Evolutionary conservation across 192 early-diverging fungal species (phyloP).

Genomic region (Coemansia sp.): DNA sequence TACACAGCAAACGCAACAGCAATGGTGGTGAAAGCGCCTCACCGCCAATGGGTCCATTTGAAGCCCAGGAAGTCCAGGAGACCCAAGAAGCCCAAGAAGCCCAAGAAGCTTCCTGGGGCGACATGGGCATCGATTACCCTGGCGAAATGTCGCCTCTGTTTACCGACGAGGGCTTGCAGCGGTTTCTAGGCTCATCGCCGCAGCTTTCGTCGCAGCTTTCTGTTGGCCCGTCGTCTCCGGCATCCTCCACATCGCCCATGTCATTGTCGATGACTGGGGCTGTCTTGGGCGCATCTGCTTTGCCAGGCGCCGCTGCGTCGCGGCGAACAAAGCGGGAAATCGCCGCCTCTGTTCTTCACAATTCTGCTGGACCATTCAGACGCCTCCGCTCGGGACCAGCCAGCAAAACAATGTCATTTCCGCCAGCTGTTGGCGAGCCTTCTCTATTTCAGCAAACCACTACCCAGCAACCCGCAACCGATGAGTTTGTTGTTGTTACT

Average conservation of each 20-base stretch:
- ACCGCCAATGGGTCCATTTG: slow-evolving; percentile 32
- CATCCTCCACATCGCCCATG: slow-evolving; percentile 7
- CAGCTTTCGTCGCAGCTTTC: slow-evolving; percentile 15
- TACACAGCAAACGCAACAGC: slow-evolving; percentile 41
- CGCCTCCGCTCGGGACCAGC: slow-evolving; percentile 32
- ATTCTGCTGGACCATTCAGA: slow-evolving; percentile 44
- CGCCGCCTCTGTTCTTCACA: slow-evolving; percentile 46
- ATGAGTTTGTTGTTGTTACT: slow-evolving; percentile 54
- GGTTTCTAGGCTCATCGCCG: slow-evolving; percentile 45
- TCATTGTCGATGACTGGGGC: neutral
- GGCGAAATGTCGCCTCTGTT: slow-evolving; percentile 43
- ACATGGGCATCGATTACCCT: slow-evolving; percentile 38
- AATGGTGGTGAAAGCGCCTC: slow-evolving; percentile 34
- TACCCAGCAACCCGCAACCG: slow-evolving; percentile 6
- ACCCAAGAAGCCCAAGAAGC: slow-evolving; percentile 1
- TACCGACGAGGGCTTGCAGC: slow-evolving; percentile 49
- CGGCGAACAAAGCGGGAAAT: slow-evolving; percentile 47
- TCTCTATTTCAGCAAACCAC: slow-evolving; percentile 3
- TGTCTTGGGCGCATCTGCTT: slow-evolving; percentile 1
- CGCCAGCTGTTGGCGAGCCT: slow-evolving; percentile 26
- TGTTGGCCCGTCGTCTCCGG: slow-evolving; percentile 11
- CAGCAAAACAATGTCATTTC: slow-evolving; percentile 46
- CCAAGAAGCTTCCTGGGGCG: slow-evolving; percentile 21
- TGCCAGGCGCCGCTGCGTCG: slow-evolving; percentile 21
- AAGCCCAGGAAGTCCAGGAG: slow-evolving; percentile 16